These are phyloP conservation scores for Trichaptum fuscoviolaceum DNA, from an alignment of 768 basidiomycete species.

Conservation along the genomic window DNA sequence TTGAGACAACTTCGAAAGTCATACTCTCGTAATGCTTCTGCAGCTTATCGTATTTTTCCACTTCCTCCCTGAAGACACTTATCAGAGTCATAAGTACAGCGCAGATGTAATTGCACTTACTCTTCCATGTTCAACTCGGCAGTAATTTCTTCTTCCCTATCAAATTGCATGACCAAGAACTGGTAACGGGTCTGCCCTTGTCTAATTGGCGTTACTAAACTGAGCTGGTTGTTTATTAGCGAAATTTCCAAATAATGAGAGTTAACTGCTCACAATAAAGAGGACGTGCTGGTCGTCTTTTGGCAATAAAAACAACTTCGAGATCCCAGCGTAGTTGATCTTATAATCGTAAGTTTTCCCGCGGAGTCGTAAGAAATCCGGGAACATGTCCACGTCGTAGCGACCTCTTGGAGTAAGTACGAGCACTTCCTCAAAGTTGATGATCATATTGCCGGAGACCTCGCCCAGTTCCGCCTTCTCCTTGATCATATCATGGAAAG, in stretches of 20 bases:
- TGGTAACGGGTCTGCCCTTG: slow-evolving; percentile 99
- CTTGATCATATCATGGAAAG: slow-evolving; percentile 94
- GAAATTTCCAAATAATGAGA: background rate
- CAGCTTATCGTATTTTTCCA: slow-evolving; percentile 73
- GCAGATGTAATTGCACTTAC: slow-evolving; percentile 40
- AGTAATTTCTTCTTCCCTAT: slow-evolving; percentile 94
- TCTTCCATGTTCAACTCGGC: slow-evolving; percentile 91
- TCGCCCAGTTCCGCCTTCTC: slow-evolving; percentile 94
- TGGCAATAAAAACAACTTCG: slow-evolving; percentile 85
- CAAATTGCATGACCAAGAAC: slow-evolving; percentile 97
- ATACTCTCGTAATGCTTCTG: slow-evolving; percentile 94
- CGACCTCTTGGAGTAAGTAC: slow-evolving; percentile 94
- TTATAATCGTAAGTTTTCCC: slow-evolving; percentile 99
- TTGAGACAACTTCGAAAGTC: slow-evolving; percentile 91
- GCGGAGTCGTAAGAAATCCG: slow-evolving; percentile 87
- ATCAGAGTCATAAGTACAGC: slow-evolving; percentile 7
- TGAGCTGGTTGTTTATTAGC: slow-evolving; percentile 50
- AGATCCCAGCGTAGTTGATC: slow-evolving; percentile 84
- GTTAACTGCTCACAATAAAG: slow-evolving; percentile 67
- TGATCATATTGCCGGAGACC: slow-evolving; percentile 84
- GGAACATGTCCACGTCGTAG: slow-evolving; percentile 98
- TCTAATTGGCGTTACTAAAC: slow-evolving; percentile 87
- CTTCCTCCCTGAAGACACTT: slow-evolving; percentile 52
- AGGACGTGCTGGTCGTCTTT: slow-evolving; percentile 96
- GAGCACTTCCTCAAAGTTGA: slow-evolving; percentile 92